Percentiles rank a stretch among this genome's conserved stretches.
Conservation (phyloP, 805 yeast genomes). For the Starmerella scarabaei region DNA sequence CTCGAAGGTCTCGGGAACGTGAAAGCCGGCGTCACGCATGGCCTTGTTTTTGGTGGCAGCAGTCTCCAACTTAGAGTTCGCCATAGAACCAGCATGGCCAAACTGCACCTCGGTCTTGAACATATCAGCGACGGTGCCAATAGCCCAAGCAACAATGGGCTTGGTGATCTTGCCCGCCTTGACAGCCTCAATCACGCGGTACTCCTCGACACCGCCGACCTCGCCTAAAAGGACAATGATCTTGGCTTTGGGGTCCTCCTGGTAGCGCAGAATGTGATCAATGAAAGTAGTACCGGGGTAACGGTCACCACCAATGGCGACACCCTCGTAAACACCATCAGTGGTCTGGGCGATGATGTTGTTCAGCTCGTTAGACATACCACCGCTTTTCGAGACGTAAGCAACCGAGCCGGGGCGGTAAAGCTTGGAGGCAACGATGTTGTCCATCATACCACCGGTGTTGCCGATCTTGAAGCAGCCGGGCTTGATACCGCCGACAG, state of each 20-base stretch:
- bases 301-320: constrained; percentile 63
- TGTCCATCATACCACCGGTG: constrained; percentile 41
- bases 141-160: constrained; percentile 62
- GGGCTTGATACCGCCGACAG: constrained; percentile 39
- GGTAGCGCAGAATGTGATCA: constrained; percentile 52
- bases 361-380: constrained; percentile 38
- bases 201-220: constrained; percentile 63
- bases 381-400: constrained; percentile 37
- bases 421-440: constrained; percentile 36
- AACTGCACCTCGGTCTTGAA: constrained; percentile 48
- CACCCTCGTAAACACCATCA: constrained; percentile 41
- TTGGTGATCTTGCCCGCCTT: constrained; percentile 50
- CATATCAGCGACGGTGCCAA: constrained; percentile 61
- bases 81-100: constrained; percentile 62
- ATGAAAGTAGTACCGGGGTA: constrained; percentile 62
- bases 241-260: constrained; percentile 52
- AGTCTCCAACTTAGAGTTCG: constrained; percentile 58
- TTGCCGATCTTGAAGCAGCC: constrained; percentile 38
- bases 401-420: constrained; percentile 39
- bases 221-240: constrained; percentile 55
- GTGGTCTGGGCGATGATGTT: constrained; percentile 35
- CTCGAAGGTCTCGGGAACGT: constrained; percentile 66
- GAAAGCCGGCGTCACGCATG: constrained; percentile 87
- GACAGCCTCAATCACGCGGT: constrained; percentile 57
- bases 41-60: constrained; percentile 55